These are phyloP conservation scores for Synchytrium microbalum DNA, from an alignment of 371 early-diverging fungal species.

Conservation along the genomic window DNA sequence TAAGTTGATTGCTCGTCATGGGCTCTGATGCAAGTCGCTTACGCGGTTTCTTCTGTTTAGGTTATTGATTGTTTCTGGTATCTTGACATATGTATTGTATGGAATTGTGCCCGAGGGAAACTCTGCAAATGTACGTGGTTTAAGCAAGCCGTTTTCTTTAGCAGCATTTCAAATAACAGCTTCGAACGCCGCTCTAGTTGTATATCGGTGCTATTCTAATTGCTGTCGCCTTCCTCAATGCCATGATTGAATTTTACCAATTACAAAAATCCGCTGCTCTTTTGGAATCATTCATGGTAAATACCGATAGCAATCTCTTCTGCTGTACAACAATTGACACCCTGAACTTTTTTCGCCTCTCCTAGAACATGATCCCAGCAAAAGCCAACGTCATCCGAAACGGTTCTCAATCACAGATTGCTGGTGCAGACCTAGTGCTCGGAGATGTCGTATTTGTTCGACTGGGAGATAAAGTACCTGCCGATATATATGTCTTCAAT, in stretches of 20 bases:
- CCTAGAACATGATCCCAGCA: constrained; percentile 71
- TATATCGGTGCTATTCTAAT: constrained; percentile 83
- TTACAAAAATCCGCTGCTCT: constrained; percentile 70
- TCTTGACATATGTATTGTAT: constrained; percentile 63
- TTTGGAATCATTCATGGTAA: constrained; percentile 66
- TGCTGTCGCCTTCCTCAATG: constrained; percentile 77
- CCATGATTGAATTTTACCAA: constrained; percentile 83
- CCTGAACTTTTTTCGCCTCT: neutral
- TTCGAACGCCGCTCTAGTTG: constrained; percentile 39
- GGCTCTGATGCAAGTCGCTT: neutral
- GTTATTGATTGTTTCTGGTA: constrained; percentile 69
- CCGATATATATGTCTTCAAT: constrained; percentile 69
- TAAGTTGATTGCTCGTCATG: neutral
- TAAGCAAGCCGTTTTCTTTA: neutral
- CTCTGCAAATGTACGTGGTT: constrained; percentile 58
- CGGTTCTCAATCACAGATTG: constrained; percentile 49
- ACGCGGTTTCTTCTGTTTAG: neutral
- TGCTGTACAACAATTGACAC: constrained; percentile 10
- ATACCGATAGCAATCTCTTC: too few relatives aligned
- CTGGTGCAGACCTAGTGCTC: constrained; percentile 61
- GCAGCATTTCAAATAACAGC: constrained; percentile 31
- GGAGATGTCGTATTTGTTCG: constrained; percentile 81
- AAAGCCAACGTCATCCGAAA: constrained; percentile 69
- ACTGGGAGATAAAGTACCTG: constrained; percentile 91
- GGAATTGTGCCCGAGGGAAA: constrained; percentile 56